These are phyloP conservation scores for Glycine tomentella DNA, from an alignment of 306 rosid genomes.

Conservation along the genomic window DNA sequence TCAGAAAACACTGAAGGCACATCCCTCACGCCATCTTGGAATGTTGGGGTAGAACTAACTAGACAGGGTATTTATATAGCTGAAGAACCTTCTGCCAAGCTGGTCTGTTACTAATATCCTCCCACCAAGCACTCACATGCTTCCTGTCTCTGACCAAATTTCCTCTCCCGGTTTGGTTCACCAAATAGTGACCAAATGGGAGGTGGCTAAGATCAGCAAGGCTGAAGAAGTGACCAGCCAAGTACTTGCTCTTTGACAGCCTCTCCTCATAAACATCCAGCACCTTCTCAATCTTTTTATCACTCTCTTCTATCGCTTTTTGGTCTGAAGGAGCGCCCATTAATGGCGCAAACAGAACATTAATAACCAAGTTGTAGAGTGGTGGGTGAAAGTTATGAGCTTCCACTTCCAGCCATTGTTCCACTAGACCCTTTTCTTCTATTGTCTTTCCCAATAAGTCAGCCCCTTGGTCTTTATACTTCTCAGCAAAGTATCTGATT, in stretches of 20 bases:
- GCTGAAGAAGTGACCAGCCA: conserved; percentile 47
- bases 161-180: conserved; percentile 29
- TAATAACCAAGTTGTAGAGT: conserved; percentile 15
- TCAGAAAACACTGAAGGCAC: background rate
- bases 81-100: conserved; percentile 46
- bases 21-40: background rate
- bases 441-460: conserved; percentile 47
- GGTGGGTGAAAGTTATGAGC: conserved; percentile 45
- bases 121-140: conserved; percentile 52
- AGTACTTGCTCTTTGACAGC: conserved; percentile 36
- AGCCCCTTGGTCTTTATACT: conserved; percentile 42
- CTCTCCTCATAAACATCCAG: conserved; percentile 39
- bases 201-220: conserved; percentile 50
- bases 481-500: background rate
- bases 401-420: conserved; percentile 59
- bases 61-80: conserved; percentile 33
- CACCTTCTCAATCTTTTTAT: conserved; percentile 36
- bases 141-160: conserved; percentile 34
- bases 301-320: conserved; percentile 23
- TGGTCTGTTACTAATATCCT: conserved; percentile 43
- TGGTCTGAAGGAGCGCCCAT: background rate
- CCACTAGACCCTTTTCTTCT: conserved; percentile 52
- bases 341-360: conserved; percentile 42
- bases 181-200: conserved; percentile 37
- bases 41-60: background rate